Base-by-base conservation (phyloP, 148 eudicot species). In the Pharnaceum exiguum region DNA sequence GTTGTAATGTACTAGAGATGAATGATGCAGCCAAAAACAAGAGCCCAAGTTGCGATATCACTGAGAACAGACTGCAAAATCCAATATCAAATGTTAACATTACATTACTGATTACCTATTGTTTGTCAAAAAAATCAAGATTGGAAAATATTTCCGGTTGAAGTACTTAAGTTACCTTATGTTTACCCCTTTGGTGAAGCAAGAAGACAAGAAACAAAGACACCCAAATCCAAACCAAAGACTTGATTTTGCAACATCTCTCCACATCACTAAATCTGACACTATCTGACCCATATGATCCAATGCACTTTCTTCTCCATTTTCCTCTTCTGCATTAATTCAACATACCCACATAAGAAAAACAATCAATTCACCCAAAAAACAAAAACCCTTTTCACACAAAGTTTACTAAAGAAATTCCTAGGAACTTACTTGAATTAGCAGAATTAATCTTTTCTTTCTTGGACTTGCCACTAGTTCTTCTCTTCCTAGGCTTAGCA, bases 221-320 rank as follows among this genome's bases (percentile, higher is more conserved):
- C 86, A 85, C 30, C 98, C 98, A 62, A 91, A 85, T 29, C 98
- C 98, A 61, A 91, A 91, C 98, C 98, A 91, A 52, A 91, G 82
- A 68, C 78, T 88, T 19, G 98, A 87, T 71, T 79, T 91, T 27
- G 98, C 81, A 18, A 76, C 90, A 67, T 91, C 96, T 43, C 70
- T 81, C 98, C 98, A 91, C 86, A 85, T 77, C 17, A 85, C 62
- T 46, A 91, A 54, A 60, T 91, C 98, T 66, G 57, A 65, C 3
- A 85, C 33, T 65, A 85, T 21, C 61, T 60, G 63, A 10, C 90
- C 80, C 29, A 85, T 36, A 51, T 65, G 69, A 72, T 88, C 86
- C 59, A 91, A 62, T 74, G 74, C 71, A 62, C 69, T 64, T 60
- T 66, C 75, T 25, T 78, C 87, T 18, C 30, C 79, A 43, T 71